Conservation (phyloP, 169 alveolate genomes). For the Toxoplasma gondii region DNA sequence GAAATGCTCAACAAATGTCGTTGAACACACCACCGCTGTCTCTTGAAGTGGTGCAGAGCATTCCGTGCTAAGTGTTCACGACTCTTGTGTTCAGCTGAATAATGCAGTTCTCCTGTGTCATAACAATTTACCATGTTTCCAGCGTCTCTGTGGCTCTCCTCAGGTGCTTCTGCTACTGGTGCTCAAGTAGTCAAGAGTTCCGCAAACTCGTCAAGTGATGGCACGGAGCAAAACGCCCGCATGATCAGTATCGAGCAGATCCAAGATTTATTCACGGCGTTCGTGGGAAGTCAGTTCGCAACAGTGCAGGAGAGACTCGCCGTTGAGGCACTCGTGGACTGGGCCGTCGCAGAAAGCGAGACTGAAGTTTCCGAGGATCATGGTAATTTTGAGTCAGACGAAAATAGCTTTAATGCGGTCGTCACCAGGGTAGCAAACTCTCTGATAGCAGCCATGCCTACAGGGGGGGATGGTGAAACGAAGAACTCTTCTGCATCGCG, state of each 20-base stretch:
- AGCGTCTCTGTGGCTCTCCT: no score
- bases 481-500: background rate
- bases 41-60: no score
- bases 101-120: no score
- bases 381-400: background rate
- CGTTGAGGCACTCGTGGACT: background rate
- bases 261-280: background rate
- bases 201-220: no score
- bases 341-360: background rate
- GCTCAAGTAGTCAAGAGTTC: no score
- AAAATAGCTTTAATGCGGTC: background rate
- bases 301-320: background rate
- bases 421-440: background rate
- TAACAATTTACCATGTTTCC: no score
- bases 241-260: background rate
- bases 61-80: no score
- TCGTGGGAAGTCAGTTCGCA: background rate
- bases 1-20: no score
- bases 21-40: no score
- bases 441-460: background rate
- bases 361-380: background rate
- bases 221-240: background rate
- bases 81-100: no score
- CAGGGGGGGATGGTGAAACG: background rate
- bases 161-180: no score